Conservation (phyloP, 495 filamentous ascomycete species). For the Neurospora tetrasperma region DNA sequence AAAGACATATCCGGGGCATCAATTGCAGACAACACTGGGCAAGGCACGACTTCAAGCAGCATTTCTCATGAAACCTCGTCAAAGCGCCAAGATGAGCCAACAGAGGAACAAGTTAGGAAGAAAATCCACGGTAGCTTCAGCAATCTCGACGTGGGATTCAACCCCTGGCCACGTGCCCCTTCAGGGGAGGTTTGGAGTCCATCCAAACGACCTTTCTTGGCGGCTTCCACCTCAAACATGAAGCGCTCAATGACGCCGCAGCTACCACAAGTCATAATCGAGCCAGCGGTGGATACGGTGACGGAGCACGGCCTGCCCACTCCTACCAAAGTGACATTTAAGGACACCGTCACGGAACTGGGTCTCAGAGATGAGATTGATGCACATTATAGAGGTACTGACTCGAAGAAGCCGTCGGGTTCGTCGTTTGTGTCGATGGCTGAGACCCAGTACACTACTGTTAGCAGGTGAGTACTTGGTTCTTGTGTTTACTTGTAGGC, state of each 20-base stretch:
- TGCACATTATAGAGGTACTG: not conserved
- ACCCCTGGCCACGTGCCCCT: slow-evolving; percentile 6
- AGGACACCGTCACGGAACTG: not conserved
- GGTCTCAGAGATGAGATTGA: not conserved
- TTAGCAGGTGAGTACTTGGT: not conserved
- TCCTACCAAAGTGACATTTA: not conserved
- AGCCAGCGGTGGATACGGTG: not conserved
- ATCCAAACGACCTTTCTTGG: not conserved
- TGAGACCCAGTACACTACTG: not conserved
- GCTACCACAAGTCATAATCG: not conserved
- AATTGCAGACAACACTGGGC: not conserved
- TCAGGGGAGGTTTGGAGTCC: not conserved
- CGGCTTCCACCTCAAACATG: not conserved
- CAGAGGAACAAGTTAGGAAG: not conserved
- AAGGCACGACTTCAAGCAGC: not conserved
- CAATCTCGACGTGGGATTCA: slow-evolving; percentile 2
- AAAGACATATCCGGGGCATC: not conserved
- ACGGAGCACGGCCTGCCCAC: not conserved
- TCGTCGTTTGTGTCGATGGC: not conserved
- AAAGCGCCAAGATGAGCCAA: not conserved
- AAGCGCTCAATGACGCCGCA: not conserved
- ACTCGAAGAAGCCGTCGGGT: not conserved
- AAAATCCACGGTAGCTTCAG: slow-evolving; percentile 5
- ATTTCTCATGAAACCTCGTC: not conserved
- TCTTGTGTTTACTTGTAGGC: too few species aligned